Conservation (phyloP, 352 stramenopile genomes). For the Pythium insidiosum region DNA sequence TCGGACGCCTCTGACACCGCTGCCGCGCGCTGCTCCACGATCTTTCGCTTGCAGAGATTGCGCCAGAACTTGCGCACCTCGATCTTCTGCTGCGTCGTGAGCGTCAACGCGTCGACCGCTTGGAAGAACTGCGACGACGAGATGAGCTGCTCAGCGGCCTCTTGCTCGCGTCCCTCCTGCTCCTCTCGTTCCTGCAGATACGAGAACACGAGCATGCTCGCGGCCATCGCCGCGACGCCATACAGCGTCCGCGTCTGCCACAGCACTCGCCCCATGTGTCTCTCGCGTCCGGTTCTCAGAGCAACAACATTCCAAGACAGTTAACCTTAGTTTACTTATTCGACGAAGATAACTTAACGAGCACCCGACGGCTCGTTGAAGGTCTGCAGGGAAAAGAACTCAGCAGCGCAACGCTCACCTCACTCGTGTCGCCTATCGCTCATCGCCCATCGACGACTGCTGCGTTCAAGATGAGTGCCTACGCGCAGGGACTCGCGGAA, state of each 20-base stretch:
- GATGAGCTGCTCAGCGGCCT: constrained; percentile 41
- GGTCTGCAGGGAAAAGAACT: not conserved
- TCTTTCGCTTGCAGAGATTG: constrained; percentile 48
- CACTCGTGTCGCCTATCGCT: too few species aligned
- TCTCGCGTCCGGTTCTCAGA: too few species aligned
- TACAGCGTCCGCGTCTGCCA: constrained; percentile 55
- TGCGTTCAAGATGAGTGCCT: constrained; percentile 31
- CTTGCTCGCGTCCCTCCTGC: constrained; percentile 47
- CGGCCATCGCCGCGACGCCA: constrained; percentile 72
- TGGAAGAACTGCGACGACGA: constrained; percentile 52
- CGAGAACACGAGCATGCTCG: constrained; percentile 66
- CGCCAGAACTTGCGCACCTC: constrained; percentile 76
- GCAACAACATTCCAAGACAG: too few species aligned
- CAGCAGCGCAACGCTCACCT: not conserved
- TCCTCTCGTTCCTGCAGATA: constrained; percentile 77
- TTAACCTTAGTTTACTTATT: not conserved
- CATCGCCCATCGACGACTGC: too few species aligned
- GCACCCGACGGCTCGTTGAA: not conserved
- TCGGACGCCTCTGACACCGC: not conserved
- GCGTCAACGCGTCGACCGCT: constrained; percentile 47
- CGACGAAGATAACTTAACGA: not conserved
- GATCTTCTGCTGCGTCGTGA: constrained; percentile 48
- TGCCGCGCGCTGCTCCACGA: constrained; percentile 5
- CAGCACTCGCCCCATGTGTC: constrained; percentile 22
- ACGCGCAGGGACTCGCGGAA: constrained; percentile 28